Percentiles rank a stretch among this genome's conserved stretches.
phyloP scores from a whole-genome alignment of 306 rosid species.

The Canavalia ensiformis region DNA sequence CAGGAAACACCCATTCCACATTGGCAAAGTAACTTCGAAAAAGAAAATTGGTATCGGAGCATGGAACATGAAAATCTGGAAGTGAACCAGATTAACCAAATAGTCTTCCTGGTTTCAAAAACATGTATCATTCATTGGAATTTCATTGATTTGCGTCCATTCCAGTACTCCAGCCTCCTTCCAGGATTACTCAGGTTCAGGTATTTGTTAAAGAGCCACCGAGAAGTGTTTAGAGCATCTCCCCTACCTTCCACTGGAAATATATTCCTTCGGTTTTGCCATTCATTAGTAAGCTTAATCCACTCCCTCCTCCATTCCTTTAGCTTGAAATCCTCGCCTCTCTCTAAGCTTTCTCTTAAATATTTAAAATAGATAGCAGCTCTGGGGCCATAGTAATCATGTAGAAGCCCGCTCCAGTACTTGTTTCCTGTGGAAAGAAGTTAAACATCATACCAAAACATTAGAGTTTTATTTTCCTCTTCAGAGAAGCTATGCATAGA shows the following conservation, averaged over 20 bases:
- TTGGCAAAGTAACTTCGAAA: background rate
- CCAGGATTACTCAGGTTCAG: constrained; percentile 55
- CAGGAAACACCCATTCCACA: background rate
- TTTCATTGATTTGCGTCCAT: constrained; percentile 21
- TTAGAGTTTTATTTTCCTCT: constrained; percentile 12
- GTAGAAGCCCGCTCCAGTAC: constrained; percentile 89
- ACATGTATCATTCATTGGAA: constrained; percentile 15
- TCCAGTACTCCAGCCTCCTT: constrained; percentile 18
- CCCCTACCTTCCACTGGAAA: constrained; percentile 67
- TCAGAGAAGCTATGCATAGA: background rate
- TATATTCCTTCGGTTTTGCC: constrained; percentile 71
- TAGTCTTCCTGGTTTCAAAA: constrained; percentile 35
- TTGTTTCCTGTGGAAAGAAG: constrained; percentile 68
- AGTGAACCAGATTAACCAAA: constrained; percentile 10
- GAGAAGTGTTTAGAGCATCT: constrained; percentile 67
- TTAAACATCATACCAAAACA: background rate
- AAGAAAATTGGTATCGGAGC: background rate
- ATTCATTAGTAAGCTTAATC: constrained; percentile 90
- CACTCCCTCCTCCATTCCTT: constrained; percentile 85
- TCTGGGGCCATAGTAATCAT: constrained; percentile 85
- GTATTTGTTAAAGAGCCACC: constrained; percentile 71
- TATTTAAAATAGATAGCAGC: constrained; percentile 86
- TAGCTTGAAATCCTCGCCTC: constrained; percentile 60
- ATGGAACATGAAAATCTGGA: constrained; percentile 15
- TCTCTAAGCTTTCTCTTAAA: constrained; percentile 68